Evolutionary conservation across 495 filamentous ascomycete species (phyloP).

Genomic region (Neurospora sp.): DNA sequence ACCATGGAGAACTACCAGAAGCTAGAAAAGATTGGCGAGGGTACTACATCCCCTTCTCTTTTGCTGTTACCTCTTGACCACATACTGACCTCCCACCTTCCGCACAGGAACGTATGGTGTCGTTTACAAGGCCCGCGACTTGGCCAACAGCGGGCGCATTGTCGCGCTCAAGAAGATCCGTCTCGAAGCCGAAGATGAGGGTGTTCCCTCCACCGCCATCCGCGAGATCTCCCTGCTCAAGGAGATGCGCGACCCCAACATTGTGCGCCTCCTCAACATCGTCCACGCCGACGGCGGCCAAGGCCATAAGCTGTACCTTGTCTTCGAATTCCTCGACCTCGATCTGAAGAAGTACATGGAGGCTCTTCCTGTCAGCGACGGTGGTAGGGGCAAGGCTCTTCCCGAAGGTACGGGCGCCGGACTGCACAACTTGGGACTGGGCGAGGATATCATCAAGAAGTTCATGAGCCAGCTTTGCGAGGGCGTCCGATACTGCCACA

Average conservation of each 20-base stretch:
- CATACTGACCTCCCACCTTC: neutral
- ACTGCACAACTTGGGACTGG: slow-evolving; percentile 64
- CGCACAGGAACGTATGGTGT: slow-evolving; percentile 77
- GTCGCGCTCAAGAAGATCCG: slow-evolving; percentile 98
- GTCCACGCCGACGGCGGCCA: slow-evolving; percentile 69
- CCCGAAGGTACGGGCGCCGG: slow-evolving; percentile 66
- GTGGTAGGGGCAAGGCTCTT: slow-evolving; percentile 78
- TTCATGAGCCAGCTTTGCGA: slow-evolving; percentile 93
- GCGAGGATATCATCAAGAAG: slow-evolving; percentile 87
- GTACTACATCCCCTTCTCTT: slow-evolving; percentile 35
- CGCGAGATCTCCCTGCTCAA: slow-evolving; percentile 94
- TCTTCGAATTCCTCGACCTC: slow-evolving; percentile 88
- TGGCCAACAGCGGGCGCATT: slow-evolving; percentile 64
- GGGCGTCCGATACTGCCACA: slow-evolving; percentile 91
- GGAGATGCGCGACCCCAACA: slow-evolving; percentile 94
- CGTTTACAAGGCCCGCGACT: slow-evolving; percentile 84
- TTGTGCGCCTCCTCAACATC: slow-evolving; percentile 85
- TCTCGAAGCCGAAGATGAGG: slow-evolving; percentile 93
- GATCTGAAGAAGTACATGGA: slow-evolving; percentile 99
- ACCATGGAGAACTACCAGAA: slow-evolving; percentile 99
- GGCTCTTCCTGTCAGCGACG: slow-evolving; percentile 80
- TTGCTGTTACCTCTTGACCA: neutral
- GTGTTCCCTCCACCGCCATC: slow-evolving; percentile 91
- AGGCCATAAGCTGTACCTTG: slow-evolving; percentile 86
- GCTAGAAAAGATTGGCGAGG: slow-evolving; percentile 99